A percentile compares a stretch with the other conserved stretches of the same genome.
These are phyloP conservation scores for Penicillium palitans DNA, from an alignment of 2,329 filamentous ascomycete genomes.

Conservation along the genomic window DNA sequence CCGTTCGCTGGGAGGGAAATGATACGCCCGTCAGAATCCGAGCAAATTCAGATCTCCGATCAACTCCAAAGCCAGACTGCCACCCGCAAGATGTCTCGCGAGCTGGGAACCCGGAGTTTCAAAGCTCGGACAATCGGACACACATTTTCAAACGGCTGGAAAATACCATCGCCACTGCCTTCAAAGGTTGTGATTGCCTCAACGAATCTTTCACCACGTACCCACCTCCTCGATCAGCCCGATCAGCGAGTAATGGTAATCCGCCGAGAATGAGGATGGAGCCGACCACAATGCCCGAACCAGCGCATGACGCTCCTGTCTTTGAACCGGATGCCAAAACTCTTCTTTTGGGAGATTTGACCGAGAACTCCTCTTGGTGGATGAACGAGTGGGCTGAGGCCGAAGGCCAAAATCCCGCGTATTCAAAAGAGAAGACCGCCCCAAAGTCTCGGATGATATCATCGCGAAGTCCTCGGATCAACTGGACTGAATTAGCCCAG, in stretches of 20 bases:
- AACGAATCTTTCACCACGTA: slow-evolving; percentile 71
- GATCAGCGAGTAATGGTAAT: slow-evolving; percentile 49
- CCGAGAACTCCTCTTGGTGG: slow-evolving; percentile 83
- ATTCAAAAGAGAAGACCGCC: slow-evolving; percentile 37
- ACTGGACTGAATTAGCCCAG: slow-evolving; percentile 69
- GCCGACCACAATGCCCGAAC: slow-evolving; percentile 32
- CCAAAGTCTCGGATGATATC: slow-evolving; percentile 47
- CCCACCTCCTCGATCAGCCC: slow-evolving; percentile 40
- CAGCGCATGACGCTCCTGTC: slow-evolving; percentile 43
- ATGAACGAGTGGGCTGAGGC: slow-evolving; percentile 57
- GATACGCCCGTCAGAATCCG: slow-evolving; percentile 25
- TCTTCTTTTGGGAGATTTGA: slow-evolving; percentile 70
- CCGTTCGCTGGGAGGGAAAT: slow-evolving; percentile 19
- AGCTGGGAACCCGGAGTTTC: slow-evolving; percentile 23
- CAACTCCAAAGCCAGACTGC: slow-evolving; percentile 22
- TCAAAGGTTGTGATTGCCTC: slow-evolving; percentile 69
- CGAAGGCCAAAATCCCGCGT: slow-evolving; percentile 30
- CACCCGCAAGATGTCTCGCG: slow-evolving; percentile 21
- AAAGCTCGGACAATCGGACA: slow-evolving; percentile 44
- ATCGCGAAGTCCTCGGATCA: slow-evolving; percentile 66
- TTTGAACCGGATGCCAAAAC: slow-evolving; percentile 73
- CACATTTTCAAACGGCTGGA: slow-evolving; percentile 74
- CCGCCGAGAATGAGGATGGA: slow-evolving; percentile 35
- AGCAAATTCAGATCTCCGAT: slow-evolving; percentile 34
- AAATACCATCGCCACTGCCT: slow-evolving; percentile 70